phyloP scores from a whole-genome alignment of 192 early-diverging fungal genomes.

The Entomortierella beljakovae region DNA sequence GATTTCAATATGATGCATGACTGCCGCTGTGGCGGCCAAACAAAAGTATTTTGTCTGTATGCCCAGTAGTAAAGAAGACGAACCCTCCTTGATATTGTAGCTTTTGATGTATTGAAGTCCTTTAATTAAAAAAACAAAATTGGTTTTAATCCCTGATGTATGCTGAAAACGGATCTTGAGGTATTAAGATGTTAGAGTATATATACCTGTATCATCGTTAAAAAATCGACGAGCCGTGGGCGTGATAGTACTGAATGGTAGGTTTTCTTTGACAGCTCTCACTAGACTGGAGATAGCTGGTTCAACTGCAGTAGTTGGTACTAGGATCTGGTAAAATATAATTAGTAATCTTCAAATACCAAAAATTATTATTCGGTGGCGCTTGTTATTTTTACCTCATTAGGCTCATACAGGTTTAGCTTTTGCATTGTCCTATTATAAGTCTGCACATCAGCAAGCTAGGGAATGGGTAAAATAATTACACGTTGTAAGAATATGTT shows the following conservation, averaged over 20 bases:
- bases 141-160: background rate
- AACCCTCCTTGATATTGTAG: conserved; percentile 63
- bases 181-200: background rate
- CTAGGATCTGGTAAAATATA: conserved; percentile 54
- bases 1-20: conserved; percentile 65
- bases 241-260: conserved; percentile 57
- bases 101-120: conserved; percentile 54
- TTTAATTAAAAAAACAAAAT: too few relatives aligned
- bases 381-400: conserved; percentile 56
- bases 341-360: background rate
- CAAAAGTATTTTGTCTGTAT: conserved; percentile 69
- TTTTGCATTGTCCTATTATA: conserved; percentile 72
- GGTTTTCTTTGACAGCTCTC: conserved; percentile 56
- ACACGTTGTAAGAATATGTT: background rate
- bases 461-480: background rate
- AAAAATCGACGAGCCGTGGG: conserved; percentile 69
- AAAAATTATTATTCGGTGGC: background rate
- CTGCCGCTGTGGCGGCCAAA: conserved; percentile 64
- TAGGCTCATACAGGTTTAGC: conserved; percentile 66
- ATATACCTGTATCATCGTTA: conserved; percentile 59
- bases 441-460: conserved; percentile 74
- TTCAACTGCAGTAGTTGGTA: conserved; percentile 62
- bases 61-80: conserved; percentile 52
- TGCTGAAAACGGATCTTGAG: background rate
- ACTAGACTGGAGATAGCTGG: conserved; percentile 65